These are phyloP conservation scores for Lolium multiflorum DNA, from an alignment of 176 grass and related monocot genomes.

Conservation along the genomic window DNA sequence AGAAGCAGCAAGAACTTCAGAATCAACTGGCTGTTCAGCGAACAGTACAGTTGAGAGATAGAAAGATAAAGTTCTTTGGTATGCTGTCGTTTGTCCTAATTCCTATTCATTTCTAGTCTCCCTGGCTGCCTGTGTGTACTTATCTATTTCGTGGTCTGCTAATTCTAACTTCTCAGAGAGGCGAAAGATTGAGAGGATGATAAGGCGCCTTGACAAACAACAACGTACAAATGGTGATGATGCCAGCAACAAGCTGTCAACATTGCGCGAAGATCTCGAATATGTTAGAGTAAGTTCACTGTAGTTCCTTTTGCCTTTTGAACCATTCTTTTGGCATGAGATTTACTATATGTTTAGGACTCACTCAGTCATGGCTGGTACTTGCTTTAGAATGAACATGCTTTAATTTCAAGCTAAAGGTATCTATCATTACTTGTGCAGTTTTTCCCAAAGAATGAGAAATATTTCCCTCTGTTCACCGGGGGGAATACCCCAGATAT, in stretches of 20 bases:
- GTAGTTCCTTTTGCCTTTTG: conserved; percentile 13
- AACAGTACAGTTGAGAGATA: conserved; percentile 82
- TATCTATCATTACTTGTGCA: conserved; percentile 47
- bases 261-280: conserved; percentile 90
- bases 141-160: conserved; percentile 25
- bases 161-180: conserved; percentile 77
- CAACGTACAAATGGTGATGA: conserved; percentile 75
- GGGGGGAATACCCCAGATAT: conserved; percentile 64
- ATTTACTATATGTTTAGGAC: not conserved
- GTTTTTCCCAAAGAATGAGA: conserved; percentile 97
- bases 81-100: not conserved
- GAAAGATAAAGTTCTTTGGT: conserved; percentile 98
- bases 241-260: conserved; percentile 66
- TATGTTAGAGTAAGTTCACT: conserved; percentile 82
- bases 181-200: conserved; percentile 94
- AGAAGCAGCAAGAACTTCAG: conserved; percentile 86
- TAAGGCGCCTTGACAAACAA: conserved; percentile 95
- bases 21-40: conserved; percentile 73
- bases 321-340: conserved; percentile 29
- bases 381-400: conserved; percentile 24
- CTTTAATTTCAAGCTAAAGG: conserved; percentile 41
- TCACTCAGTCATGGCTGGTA: conserved; percentile 24
- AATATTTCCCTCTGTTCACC: conserved; percentile 77
- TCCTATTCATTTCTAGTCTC: conserved; percentile 8
- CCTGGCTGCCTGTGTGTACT: conserved; percentile 30